Base-by-base conservation (phyloP, 352 stramenopile genomes). In the Pythium coloratum region DNA sequence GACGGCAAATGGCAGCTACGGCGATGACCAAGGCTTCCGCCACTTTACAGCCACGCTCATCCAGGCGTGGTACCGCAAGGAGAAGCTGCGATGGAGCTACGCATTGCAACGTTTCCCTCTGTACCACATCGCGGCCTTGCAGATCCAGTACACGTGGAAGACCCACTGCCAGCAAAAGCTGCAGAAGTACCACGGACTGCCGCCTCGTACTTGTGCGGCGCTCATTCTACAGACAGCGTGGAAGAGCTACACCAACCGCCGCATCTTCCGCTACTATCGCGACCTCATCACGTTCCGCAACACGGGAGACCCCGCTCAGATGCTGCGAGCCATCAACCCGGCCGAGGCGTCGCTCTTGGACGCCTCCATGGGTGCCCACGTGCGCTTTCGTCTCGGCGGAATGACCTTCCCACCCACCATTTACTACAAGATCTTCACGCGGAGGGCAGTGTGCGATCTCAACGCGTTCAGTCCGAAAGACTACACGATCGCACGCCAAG, bases 391-490 rank as follows among this genome's bases (percentile, higher is more conserved):
- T 2, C 81, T 98, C 38, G 92, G 92, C 2, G 91, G 92, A 0
- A 63, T 88, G 50, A 78, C 74, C 4, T 98, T 98, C 72, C 92
- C 92, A 8, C 92, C 92, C n/a, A 92, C 85, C 18, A 96, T 97
- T 55, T 98, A 97, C 83, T 98, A 98, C 83, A 97, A 97, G 75
- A 92, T 97, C 66, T 97, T 94, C 72, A 96, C 89, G 18, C 82
- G 89, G 26, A 77, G 77, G 38, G 82, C 91, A 1, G 78, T 97
- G 62, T 96, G 90, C 53, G 90, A 97, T 62, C 76, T 97, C 8
- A 91, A 92, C 51, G 83, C 91, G 7, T 97, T 97, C 65, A 95
- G 90, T 12, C 91, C 91, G 13, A 92, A 96, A 67, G 76, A 97
- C 72, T 97, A 97, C 77, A 88, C 82, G 33, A 67, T 85, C 12